These are phyloP conservation scores for Nemania sp. DNA, from an alignment of 2,329 filamentous ascomycete genomes.

Conservation along the genomic window DNA sequence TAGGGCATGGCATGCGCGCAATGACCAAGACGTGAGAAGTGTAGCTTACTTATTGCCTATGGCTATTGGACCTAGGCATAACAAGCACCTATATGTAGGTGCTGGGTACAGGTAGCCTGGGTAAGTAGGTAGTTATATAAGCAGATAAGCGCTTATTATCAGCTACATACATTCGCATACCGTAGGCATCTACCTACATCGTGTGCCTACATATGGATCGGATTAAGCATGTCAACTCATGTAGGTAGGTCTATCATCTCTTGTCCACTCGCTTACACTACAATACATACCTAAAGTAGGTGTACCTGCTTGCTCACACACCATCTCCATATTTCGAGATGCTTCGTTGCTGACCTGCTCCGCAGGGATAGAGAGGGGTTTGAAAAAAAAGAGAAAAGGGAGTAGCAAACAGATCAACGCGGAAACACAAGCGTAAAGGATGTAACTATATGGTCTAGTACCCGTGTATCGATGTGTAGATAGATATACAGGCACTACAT, in stretches of 20 bases:
- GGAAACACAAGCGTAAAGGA: background rate
- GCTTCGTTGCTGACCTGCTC: too few relatives aligned
- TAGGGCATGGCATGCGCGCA: constrained; percentile 11
- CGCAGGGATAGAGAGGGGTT: background rate
- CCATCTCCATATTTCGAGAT: background rate
- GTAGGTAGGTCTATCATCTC: constrained; percentile 18
- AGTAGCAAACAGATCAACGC: too few relatives aligned
- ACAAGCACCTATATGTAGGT: background rate
- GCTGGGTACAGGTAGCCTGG: background rate
- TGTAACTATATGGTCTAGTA: too few relatives aligned
- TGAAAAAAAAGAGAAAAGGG: too few relatives aligned
- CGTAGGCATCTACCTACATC: too few relatives aligned
- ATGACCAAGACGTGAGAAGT: background rate
- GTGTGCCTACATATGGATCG: background rate
- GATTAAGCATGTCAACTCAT: constrained; percentile 14
- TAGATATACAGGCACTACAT: background rate
- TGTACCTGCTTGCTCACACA: background rate
- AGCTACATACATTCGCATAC: constrained; percentile 1
- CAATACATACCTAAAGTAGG: too few relatives aligned
- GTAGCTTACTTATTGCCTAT: too few relatives aligned
- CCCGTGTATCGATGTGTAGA: too few relatives aligned
- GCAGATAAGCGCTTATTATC: constrained; percentile 8
- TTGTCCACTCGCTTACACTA: constrained; percentile 19
- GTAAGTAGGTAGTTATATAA: too few relatives aligned
- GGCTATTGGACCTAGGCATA: background rate